These are phyloP conservation scores for Neospermospora avenae DNA, from an alignment of 2,329 filamentous ascomycete genomes.

Conservation along the genomic window DNA sequence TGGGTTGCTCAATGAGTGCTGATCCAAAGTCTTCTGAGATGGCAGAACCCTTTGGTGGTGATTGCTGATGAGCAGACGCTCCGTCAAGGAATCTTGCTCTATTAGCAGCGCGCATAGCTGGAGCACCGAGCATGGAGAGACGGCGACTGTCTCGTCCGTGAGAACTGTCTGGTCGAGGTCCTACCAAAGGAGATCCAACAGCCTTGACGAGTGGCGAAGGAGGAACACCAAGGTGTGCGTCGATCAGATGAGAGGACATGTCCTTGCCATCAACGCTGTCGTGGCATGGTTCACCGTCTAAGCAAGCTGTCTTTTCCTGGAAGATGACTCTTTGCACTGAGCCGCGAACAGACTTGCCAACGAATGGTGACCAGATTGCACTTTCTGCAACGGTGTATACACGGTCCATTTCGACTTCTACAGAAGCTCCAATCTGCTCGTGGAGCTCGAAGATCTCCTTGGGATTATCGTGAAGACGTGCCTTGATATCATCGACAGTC, in stretches of 20 bases:
- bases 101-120: slow-evolving; percentile 35
- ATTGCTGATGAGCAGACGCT: slow-evolving; percentile 33
- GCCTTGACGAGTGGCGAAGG: slow-evolving; percentile 57
- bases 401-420: slow-evolving; percentile 75
- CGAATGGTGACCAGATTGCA: slow-evolving; percentile 66
- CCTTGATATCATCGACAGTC: slow-evolving; percentile 69
- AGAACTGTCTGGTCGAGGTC: slow-evolving; percentile 37
- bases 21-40: slow-evolving; percentile 46
- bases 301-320: slow-evolving; percentile 69
- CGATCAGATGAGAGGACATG: slow-evolving; percentile 65
- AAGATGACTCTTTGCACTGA: slow-evolving; percentile 74
- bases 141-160: slow-evolving; percentile 35
- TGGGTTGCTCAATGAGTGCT: slow-evolving; percentile 47
- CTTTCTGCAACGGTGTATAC: slow-evolving; percentile 56
- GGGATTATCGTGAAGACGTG: slow-evolving; percentile 72
- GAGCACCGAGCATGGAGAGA: slow-evolving; percentile 35
- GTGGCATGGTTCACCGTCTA: slow-evolving; percentile 63
- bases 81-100: slow-evolving; percentile 38
- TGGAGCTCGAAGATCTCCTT: slow-evolving; percentile 80
- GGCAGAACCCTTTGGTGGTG: slow-evolving; percentile 34
- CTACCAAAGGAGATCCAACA: slow-evolving; percentile 29
- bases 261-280: slow-evolving; percentile 63
- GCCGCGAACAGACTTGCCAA: slow-evolving; percentile 64
- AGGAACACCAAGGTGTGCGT: slow-evolving; percentile 39
- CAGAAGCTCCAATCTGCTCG: slow-evolving; percentile 68